Base-by-base conservation (phyloP, 2,329 filamentous ascomycete genomes). In the Colletotrichum cuscutae region DNA sequence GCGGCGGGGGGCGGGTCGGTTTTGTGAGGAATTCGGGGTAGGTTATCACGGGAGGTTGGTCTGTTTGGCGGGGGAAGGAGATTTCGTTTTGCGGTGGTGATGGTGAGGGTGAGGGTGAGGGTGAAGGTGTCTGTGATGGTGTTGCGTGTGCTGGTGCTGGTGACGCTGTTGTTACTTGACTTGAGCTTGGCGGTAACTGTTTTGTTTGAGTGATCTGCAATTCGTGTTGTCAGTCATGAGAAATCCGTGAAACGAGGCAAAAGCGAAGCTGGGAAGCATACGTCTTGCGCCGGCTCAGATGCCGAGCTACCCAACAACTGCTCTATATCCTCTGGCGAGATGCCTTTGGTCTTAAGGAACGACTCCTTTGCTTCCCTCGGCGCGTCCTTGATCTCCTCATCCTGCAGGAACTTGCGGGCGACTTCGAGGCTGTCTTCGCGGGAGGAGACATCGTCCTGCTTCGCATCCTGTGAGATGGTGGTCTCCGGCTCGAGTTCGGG, bases 301-400 rank as follows among this genome's bases (percentile, higher is more conserved):
- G 79, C 78, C 30, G 65, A 64, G 32, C 49, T 61, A 57, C 75
- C 79, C 19, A 98, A 83, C 8, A 97, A 85, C 62, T 85, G 84
- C 76, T 94, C 85, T 73, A 97, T 94, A 74, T 96, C 91, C 37
- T 88, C 86, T 5, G 88, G 84, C 4, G 83, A 84, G 8, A 98
- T 84, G 4, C 94, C 94, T 81, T 98, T 98, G 63, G 89, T 90
- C 78, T 91, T 88, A 1, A 98, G 84, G 77, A 98, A 98, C 8
- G 89, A 88, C 24, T 89, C 85, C 84, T 97, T 97, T 82, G 91
- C 92, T 68, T 94, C 92, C 57, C 87, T 86, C 0, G 92, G 86
- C 42, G 92, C 90, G 81, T 92, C 85, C 71, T 89, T 90, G 70
- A 98, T 93, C 24, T 88, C 86, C 8, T 93, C 90, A 73, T 97